Percentiles rank a stretch among this genome's conserved stretches.
Conservation (phyloP, 768 basidiomycete species). For the Dentipellis sp. region DNA sequence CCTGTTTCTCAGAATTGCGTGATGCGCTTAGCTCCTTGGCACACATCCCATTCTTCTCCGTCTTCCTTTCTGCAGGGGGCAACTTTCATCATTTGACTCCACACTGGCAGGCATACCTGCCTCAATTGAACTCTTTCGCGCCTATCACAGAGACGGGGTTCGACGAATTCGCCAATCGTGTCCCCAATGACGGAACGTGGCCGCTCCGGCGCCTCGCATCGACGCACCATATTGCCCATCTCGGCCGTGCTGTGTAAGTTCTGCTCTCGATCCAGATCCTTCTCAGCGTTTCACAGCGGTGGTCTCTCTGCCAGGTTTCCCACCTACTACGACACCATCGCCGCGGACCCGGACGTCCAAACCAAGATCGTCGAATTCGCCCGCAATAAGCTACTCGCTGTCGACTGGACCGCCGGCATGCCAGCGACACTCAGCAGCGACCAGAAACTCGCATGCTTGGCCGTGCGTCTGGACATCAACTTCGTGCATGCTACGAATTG, state of each 20-base stretch:
- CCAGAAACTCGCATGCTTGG: constrained; percentile 9
- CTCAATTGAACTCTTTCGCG: constrained; percentile 1
- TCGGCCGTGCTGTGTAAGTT: constrained; percentile 21
- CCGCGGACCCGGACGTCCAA: too few relatives aligned
- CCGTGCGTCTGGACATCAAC: constrained; percentile 18
- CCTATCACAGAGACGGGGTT: constrained; percentile 17
- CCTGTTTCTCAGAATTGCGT: constrained; percentile 9
- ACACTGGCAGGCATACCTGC: too few relatives aligned
- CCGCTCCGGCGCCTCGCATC: constrained; percentile 14
- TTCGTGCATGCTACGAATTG: constrained; percentile 23
- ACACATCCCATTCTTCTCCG: constrained; percentile 12
- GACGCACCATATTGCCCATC: constrained; percentile 12
- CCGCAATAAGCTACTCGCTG: too few relatives aligned
- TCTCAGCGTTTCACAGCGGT: too few relatives aligned
- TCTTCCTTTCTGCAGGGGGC: constrained; percentile 19
- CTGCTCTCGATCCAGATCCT: not conserved
- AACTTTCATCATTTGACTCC: too few relatives aligned
- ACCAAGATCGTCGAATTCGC: too few relatives aligned
- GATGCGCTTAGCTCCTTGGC: constrained; percentile 7
- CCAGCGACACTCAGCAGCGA: too few relatives aligned
- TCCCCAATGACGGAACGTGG: constrained; percentile 1
- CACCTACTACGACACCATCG: constrained; percentile 10
- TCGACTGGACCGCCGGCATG: too few relatives aligned
- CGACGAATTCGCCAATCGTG: constrained; percentile 17
- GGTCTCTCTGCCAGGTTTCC: too few relatives aligned